A percentile compares a stretch with the other conserved stretches of the same genome.
These are phyloP conservation scores for Pseudogymnoascus verrucosus DNA, from an alignment of 2,329 filamentous ascomycete genomes.

Conservation along the genomic window DNA sequence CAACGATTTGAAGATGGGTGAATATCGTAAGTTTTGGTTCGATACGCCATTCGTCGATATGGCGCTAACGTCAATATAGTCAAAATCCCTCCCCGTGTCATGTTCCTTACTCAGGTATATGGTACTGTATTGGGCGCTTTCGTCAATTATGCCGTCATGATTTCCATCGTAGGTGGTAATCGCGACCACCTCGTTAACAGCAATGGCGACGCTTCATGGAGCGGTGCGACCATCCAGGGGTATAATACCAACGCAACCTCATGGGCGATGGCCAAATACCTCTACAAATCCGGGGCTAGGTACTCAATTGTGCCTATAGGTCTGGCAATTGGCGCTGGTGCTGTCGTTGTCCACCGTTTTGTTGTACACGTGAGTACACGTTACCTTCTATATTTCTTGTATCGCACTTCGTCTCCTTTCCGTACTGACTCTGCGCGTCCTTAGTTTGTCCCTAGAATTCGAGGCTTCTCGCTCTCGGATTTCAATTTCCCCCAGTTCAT, in stretches of 20 bases:
- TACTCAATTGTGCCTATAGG: constrained; percentile 45
- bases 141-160: constrained; percentile 40
- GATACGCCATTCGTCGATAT: not conserved
- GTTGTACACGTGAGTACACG: constrained; percentile 31
- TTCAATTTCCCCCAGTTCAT: constrained; percentile 48
- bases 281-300: constrained; percentile 38
- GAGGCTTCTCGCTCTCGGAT: constrained; percentile 33
- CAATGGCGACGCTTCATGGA: constrained; percentile 39
- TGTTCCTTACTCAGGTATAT: constrained; percentile 37
- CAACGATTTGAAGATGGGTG: constrained; percentile 49
- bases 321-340: constrained; percentile 38
- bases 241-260: constrained; percentile 38
- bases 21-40: constrained; percentile 40
- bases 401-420: not conserved
- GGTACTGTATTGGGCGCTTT: constrained; percentile 37
- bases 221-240: constrained; percentile 39
- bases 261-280: constrained; percentile 43
- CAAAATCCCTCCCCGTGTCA: constrained; percentile 40
- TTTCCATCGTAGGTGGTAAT: constrained; percentile 37
- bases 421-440: not conserved
- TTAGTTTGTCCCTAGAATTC: constrained; percentile 41
- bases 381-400: constrained; percentile 3
- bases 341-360: constrained; percentile 38
- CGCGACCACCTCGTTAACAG: constrained; percentile 33
- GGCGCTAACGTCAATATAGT: constrained; percentile 29